phyloP scores from a whole-genome alignment of 1,139 yeast genomes.

The Diutina rugosa region DNA sequence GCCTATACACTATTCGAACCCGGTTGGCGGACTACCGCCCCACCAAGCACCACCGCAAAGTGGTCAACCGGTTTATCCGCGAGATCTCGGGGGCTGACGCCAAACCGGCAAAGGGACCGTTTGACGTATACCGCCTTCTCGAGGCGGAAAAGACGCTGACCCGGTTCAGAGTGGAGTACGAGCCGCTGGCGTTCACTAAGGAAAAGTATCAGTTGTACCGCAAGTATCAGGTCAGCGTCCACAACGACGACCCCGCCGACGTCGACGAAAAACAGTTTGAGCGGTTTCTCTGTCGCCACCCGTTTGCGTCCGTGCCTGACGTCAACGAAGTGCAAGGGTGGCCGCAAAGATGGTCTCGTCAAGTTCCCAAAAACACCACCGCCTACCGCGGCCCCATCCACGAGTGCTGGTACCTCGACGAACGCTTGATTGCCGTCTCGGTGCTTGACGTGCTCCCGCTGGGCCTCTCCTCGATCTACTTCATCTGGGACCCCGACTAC shows the following conservation, averaged over 20 bases:
- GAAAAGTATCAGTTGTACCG: constrained; percentile 58
- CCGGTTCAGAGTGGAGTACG: constrained; percentile 38
- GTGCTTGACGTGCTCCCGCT: constrained; percentile 68
- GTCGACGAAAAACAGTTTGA: constrained; percentile 35
- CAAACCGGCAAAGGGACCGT: constrained; percentile 6
- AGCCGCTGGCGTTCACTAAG: constrained; percentile 35
- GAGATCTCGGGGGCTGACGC: constrained; percentile 11
- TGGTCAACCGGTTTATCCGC: constrained; percentile 48
- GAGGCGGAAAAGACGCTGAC: constrained; percentile 15
- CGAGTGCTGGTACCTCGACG: constrained; percentile 62
- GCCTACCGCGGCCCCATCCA: constrained; percentile 43
- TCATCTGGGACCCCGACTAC: constrained; percentile 80
- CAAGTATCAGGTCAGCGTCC: constrained; percentile 59
- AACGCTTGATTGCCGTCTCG: constrained; percentile 57
- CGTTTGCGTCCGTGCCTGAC: constrained; percentile 25
- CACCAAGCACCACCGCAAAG: constrained; percentile 55
- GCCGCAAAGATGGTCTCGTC: not conserved
- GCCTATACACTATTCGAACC: constrained; percentile 73
- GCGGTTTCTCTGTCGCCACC: constrained; percentile 60
- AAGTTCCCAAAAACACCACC: not conserved
- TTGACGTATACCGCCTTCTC: constrained; percentile 13
- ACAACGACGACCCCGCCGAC: constrained; percentile 43
- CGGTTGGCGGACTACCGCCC: constrained; percentile 29
- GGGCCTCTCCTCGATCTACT: constrained; percentile 74
- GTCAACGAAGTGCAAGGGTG: constrained; percentile 10